phyloP scores from a whole-genome alignment of 2,329 filamentous ascomycete genomes.

The Escovopsis sp. region DNA sequence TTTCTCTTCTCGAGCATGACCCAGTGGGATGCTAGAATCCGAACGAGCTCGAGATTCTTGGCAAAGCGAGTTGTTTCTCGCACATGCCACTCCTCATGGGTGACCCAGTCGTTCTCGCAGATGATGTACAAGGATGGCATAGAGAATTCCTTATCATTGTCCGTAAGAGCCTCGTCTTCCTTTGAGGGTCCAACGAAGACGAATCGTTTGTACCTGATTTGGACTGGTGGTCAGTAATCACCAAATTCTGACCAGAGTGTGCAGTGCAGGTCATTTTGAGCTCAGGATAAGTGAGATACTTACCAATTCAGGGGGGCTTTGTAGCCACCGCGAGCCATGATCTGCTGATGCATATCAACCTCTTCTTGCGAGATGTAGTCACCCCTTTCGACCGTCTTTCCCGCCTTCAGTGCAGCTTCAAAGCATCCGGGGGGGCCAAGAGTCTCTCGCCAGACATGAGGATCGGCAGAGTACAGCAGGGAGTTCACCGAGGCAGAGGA shows the following conservation, averaged over 20 bases:
- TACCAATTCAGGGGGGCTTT: constrained; percentile 1
- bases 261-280: too few relatives aligned
- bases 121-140: background rate
- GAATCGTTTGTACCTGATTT: background rate
- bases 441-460: background rate
- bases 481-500: background rate
- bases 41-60: constrained; percentile 5
- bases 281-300: background rate
- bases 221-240: background rate
- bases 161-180: background rate
- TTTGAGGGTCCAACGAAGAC: background rate
- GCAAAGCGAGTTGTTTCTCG: constrained; percentile 3
- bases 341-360: background rate
- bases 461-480: background rate
- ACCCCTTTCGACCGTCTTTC: background rate
- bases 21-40: constrained; percentile 8
- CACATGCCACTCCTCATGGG: background rate
- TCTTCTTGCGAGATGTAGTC: background rate
- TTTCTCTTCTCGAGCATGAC: constrained; percentile 8
- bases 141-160: background rate
- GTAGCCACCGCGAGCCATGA: background rate
- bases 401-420: background rate
- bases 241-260: background rate
- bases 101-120: background rate
- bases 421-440: background rate